A percentile compares a stretch with the other conserved stretches of the same genome.
Conservation (phyloP, 1,139 yeast species). For the Diutina rugosa region DNA sequence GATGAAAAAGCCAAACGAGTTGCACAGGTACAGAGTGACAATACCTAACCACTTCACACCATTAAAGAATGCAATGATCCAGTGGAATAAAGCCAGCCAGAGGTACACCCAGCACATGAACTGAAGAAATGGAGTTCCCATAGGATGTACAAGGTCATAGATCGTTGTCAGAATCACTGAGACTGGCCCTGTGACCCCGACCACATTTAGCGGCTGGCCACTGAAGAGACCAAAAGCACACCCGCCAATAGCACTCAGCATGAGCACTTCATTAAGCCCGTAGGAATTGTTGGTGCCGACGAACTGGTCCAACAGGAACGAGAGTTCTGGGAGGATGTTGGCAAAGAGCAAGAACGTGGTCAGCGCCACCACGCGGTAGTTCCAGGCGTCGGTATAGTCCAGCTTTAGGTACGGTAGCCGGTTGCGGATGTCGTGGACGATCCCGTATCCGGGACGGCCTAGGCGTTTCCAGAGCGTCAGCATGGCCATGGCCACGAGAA, state of each 20-base stretch:
- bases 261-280: slow-evolving; percentile 81
- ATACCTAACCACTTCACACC: slow-evolving; percentile 55
- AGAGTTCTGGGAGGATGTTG: slow-evolving; percentile 83
- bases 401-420: slow-evolving; percentile 58
- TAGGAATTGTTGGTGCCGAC: slow-evolving; percentile 76
- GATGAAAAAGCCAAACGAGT: slow-evolving; percentile 86
- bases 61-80: slow-evolving; percentile 58
- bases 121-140: slow-evolving; percentile 65
- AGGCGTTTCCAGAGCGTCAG: not conserved
- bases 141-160: slow-evolving; percentile 58
- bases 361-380: slow-evolving; percentile 83
- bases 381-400: slow-evolving; percentile 75
- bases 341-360: slow-evolving; percentile 78
- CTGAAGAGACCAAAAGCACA: slow-evolving; percentile 72
- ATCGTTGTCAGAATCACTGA: slow-evolving; percentile 87
- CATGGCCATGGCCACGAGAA: not conserved
- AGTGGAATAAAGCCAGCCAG: slow-evolving; percentile 83
- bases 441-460: slow-evolving; percentile 20
- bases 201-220: slow-evolving; percentile 90
- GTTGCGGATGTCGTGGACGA: slow-evolving; percentile 37
- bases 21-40: slow-evolving; percentile 79
- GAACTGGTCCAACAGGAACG: slow-evolving; percentile 96
- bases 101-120: slow-evolving; percentile 94
- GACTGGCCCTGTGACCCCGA: slow-evolving; percentile 97
- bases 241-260: slow-evolving; percentile 83